phyloP scores from a whole-genome alignment of 164 flowering plant genomes.

The Vitis vinifera region DNA sequence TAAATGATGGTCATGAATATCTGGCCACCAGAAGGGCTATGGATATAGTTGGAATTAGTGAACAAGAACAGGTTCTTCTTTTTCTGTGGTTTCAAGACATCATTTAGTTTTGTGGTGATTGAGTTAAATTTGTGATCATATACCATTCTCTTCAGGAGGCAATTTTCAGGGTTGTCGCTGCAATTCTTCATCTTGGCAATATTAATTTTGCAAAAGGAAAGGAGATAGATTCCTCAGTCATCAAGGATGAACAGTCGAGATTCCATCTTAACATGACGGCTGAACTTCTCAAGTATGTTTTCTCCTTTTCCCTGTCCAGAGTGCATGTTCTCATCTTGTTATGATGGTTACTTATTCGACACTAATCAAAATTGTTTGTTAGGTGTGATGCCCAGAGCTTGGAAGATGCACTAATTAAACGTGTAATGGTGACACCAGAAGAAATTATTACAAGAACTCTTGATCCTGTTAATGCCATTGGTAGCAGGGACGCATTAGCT shows the following conservation, averaged over 20 bases:
- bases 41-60: slow-evolving; percentile 28
- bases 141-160: slow-evolving; percentile 11
- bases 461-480: slow-evolving; percentile 22
- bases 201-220: slow-evolving; percentile 24
- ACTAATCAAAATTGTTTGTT: not conserved
- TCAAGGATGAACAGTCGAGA: slow-evolving; percentile 27
- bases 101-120: not conserved
- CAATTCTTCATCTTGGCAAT: slow-evolving; percentile 26
- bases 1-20: slow-evolving; percentile 25
- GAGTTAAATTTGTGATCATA: not conserved
- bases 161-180: slow-evolving; percentile 20
- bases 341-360: not conserved
- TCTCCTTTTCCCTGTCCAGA: not conserved
- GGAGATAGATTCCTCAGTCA: slow-evolving; percentile 27
- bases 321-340: not conserved
- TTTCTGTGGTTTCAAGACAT: not conserved
- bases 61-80: slow-evolving; percentile 18
- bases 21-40: slow-evolving; percentile 24
- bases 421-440: slow-evolving; percentile 30
- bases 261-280: slow-evolving; percentile 25
- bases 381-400: slow-evolving; percentile 25
- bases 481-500: slow-evolving; percentile 27
- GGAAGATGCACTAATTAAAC: slow-evolving; percentile 28
- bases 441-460: slow-evolving; percentile 26
- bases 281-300: slow-evolving; percentile 21